A percentile compares a stretch with the other conserved stretches of the same genome.
Evolutionary conservation across 441 rosid genomes (phyloP).

Genomic region (Metrosideros polymorpha): DNA sequence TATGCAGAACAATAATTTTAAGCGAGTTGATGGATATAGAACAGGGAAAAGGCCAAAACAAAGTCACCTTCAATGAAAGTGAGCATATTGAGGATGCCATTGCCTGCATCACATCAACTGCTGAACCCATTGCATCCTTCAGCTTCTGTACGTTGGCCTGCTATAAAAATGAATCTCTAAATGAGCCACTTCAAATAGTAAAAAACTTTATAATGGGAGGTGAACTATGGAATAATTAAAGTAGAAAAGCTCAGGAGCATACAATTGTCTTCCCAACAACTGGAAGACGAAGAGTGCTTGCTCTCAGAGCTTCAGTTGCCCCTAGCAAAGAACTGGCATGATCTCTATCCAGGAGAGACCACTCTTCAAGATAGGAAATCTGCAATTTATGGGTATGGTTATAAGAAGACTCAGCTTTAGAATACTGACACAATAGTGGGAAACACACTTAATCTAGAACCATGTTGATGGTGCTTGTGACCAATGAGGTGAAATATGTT

Average conservation of each 20-base stretch:
- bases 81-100: slow-evolving; percentile 1
- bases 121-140: slow-evolving; percentile 1
- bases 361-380: slow-evolving; percentile 7
- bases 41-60: background rate
- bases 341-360: slow-evolving; percentile 11
- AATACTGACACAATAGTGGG: background rate
- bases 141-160: background rate
- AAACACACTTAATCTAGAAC: background rate
- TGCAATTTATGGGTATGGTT: background rate
- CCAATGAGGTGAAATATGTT: background rate
- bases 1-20: background rate
- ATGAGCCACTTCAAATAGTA: background rate
- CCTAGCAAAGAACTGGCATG: slow-evolving; percentile 4
- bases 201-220: background rate
- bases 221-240: background rate
- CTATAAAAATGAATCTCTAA: background rate
- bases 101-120: slow-evolving; percentile 3
- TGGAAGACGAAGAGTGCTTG: slow-evolving; percentile 17
- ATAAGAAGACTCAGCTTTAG: background rate
- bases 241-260: background rate
- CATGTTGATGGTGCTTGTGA: background rate
- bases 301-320: slow-evolving; percentile 12
- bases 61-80: background rate
- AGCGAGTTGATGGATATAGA: background rate
- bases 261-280: slow-evolving; percentile 8